Evolutionary conservation across 2,329 filamentous ascomycete genomes (phyloP).

Genomic region (Botrytis hyacinthi): DNA sequence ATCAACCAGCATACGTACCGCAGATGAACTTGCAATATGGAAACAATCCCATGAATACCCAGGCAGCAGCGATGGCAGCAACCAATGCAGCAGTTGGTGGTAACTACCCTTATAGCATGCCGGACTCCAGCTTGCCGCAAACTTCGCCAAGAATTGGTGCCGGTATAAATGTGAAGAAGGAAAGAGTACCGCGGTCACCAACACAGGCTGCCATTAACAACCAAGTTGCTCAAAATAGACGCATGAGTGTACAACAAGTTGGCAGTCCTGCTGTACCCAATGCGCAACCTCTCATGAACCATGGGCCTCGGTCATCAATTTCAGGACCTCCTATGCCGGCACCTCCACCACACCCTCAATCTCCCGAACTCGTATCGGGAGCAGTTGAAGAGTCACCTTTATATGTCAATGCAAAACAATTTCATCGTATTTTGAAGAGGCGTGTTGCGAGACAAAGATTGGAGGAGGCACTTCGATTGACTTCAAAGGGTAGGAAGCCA

Average conservation of each 20-base stretch:
- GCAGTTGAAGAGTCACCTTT: conserved; percentile 86
- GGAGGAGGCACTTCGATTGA: conserved; percentile 87
- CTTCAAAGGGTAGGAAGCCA: conserved; percentile 92
- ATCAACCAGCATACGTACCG: conserved; percentile 74
- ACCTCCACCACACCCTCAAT: conserved; percentile 63
- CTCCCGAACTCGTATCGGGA: conserved; percentile 72
- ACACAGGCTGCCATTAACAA: conserved; percentile 60
- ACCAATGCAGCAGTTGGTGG: conserved; percentile 91
- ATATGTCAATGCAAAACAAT: conserved; percentile 98
- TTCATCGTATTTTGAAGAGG: conserved; percentile 93
- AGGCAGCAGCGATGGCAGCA: conserved; percentile 87
- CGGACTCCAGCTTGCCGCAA: conserved; percentile 65
- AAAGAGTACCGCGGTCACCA: conserved; percentile 75
- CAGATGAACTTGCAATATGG: conserved; percentile 77
- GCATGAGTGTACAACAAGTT: conserved; percentile 65
- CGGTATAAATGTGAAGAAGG: conserved; percentile 63
- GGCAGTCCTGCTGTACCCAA: conserved; percentile 72
- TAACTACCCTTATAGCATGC: conserved; percentile 68
- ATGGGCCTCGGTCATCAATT: conserved; percentile 53
- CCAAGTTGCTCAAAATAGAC: conserved; percentile 59
- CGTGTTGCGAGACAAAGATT: conserved; percentile 89
- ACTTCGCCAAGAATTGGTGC: conserved; percentile 73
- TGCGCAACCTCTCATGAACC: conserved; percentile 74
- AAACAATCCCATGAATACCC: conserved; percentile 66
- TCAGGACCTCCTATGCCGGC: conserved; percentile 62